These are phyloP conservation scores for Berkeleyomyces rouxiae DNA, from an alignment of 2,329 filamentous ascomycete genomes.

Conservation along the genomic window DNA sequence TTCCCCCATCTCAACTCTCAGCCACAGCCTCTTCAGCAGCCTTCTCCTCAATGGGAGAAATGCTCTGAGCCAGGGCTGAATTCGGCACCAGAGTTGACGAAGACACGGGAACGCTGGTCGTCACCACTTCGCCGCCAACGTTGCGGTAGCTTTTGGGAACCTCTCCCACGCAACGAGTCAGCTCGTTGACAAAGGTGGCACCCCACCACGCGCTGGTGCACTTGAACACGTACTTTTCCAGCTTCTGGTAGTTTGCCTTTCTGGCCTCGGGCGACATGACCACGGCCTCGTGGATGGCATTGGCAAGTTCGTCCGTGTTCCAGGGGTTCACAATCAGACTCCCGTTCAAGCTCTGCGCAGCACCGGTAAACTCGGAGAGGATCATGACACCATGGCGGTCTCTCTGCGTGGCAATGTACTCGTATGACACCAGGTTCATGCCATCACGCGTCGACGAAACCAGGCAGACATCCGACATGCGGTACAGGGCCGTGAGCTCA, in stretches of 20 bases:
- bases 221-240: constrained; percentile 91
- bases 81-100: constrained; percentile 3
- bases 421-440: constrained; percentile 97
- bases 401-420: constrained; percentile 90
- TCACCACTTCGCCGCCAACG: constrained; percentile 21
- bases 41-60: constrained; percentile 11
- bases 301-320: constrained; percentile 92
- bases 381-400: constrained; percentile 87
- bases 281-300: constrained; percentile 88
- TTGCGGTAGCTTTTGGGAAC: constrained; percentile 27
- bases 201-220: constrained; percentile 98
- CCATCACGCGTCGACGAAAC: constrained; percentile 93
- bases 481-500: constrained; percentile 84
- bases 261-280: constrained; percentile 88
- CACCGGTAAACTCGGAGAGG: constrained; percentile 89
- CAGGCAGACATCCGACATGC: constrained; percentile 79
- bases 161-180: constrained; percentile 37
- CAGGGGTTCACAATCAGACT: constrained; percentile 93
- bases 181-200: constrained; percentile 74
- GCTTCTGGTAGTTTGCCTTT: constrained; percentile 71
- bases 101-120: constrained; percentile 10
- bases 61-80: background rate
- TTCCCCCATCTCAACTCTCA: background rate
- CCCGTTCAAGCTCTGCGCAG: constrained; percentile 85
- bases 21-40: constrained; percentile 2